A percentile compares a stretch with the other conserved stretches of the same genome.
phyloP scores from a whole-genome alignment of 148 eudicot genomes.

The Rhododendron molle region DNA sequence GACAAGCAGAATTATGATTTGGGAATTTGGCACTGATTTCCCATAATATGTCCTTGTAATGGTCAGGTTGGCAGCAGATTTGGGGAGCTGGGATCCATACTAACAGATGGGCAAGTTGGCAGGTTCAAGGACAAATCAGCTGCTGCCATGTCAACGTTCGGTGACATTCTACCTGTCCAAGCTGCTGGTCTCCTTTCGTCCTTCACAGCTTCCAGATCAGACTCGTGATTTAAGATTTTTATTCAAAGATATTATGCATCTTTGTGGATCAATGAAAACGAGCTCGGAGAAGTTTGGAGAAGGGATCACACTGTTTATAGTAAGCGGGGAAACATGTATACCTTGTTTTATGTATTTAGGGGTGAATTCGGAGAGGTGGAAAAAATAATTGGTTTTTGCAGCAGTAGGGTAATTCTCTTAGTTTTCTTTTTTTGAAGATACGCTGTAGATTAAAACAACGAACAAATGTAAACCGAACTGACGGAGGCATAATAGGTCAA shows the following conservation, averaged over 20 bases:
- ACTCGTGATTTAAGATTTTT: constrained; percentile 31
- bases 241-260: background rate
- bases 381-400: background rate
- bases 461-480: background rate
- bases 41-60: background rate
- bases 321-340: background rate
- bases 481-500: background rate
- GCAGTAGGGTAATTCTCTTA: background rate
- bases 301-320: background rate
- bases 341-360: background rate
- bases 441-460: background rate
- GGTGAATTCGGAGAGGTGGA: background rate
- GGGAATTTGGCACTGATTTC: background rate
- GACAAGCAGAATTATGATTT: background rate
- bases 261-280: background rate
- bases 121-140: constrained; percentile 66
- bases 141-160: constrained; percentile 56
- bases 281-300: background rate
- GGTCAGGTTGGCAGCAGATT: constrained; percentile 93
- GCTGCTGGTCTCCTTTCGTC: constrained; percentile 95
- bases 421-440: background rate
- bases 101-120: constrained; percentile 77
- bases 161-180: constrained; percentile 94
- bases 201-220: constrained; percentile 76
- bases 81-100: constrained; percentile 90